A percentile compares a stretch with the other conserved stretches of the same genome.
Conservation (phyloP, 2,329 filamentous ascomycete species). For the Penicillium sclerotiorum region DNA sequence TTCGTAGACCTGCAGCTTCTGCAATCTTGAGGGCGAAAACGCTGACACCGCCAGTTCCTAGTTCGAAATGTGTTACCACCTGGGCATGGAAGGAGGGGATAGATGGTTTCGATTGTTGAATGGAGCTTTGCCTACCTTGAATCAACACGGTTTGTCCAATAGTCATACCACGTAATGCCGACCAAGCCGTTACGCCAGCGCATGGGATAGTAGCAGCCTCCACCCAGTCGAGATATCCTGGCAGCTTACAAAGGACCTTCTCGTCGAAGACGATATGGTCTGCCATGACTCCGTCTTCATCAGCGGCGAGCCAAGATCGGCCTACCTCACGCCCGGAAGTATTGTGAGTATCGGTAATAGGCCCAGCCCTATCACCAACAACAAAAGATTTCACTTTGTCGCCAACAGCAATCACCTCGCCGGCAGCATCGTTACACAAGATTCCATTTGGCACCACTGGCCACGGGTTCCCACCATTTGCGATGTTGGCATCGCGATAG, state of each 20-base stretch:
- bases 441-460: slow-evolving; percentile 37
- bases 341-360: slow-evolving; percentile 45
- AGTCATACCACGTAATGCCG: slow-evolving; percentile 42
- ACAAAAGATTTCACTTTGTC: slow-evolving; percentile 35
- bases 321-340: slow-evolving; percentile 41
- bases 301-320: slow-evolving; percentile 48
- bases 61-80: background rate
- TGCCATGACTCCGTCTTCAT: slow-evolving; percentile 50
- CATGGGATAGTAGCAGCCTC: slow-evolving; percentile 45
- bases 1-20: slow-evolving; percentile 32
- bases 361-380: slow-evolving; percentile 42
- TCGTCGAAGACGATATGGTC: slow-evolving; percentile 48
- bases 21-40: slow-evolving; percentile 41
- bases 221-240: slow-evolving; percentile 41
- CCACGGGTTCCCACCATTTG: slow-evolving; percentile 43
- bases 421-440: slow-evolving; percentile 46
- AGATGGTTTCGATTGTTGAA: too few relatives aligned
- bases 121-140: slow-evolving; percentile 37
- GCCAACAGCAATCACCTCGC: slow-evolving; percentile 45
- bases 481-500: slow-evolving; percentile 31
- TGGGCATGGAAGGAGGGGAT: background rate
- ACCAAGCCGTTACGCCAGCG: slow-evolving; percentile 51
- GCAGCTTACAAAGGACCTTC: slow-evolving; percentile 39
- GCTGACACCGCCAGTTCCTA: slow-evolving; percentile 42
- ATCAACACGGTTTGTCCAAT: slow-evolving; percentile 49